Evolutionary conservation across 345 rosid species (phyloP).

Genomic region (Aurinia saxatilis): DNA sequence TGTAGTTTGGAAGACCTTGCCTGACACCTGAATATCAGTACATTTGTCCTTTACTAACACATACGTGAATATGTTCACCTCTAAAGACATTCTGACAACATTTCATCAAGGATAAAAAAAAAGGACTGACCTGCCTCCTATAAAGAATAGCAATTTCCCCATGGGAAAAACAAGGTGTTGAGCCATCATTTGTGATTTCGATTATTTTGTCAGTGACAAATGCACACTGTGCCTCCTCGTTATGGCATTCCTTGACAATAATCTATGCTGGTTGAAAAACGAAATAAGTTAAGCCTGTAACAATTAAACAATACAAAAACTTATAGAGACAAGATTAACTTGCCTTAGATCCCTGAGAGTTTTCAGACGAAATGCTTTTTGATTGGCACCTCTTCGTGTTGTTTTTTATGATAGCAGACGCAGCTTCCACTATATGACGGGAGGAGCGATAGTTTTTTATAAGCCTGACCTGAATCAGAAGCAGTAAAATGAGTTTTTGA

Average conservation of each 20-base stretch:
- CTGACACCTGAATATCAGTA: constrained; percentile 58
- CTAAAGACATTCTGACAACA: background rate
- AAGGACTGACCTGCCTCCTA: constrained; percentile 79
- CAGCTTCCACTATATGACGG: constrained; percentile 86
- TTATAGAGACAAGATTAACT: constrained; percentile 7
- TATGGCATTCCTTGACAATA: constrained; percentile 75
- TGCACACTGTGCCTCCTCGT: constrained; percentile 84
- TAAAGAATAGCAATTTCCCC: constrained; percentile 76
- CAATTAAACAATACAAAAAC: background rate
- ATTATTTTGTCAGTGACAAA: constrained; percentile 82
- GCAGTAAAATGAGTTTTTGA: background rate
- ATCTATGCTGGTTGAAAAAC: constrained; percentile 38
- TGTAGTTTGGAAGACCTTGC: constrained; percentile 69
- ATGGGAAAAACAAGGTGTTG: constrained; percentile 44
- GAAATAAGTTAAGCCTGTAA: background rate
- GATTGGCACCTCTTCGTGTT: constrained; percentile 58
- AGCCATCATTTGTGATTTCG: constrained; percentile 42
- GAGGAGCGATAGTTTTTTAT: constrained; percentile 81
- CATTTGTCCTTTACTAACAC: constrained; percentile 12
- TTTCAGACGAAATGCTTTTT: constrained; percentile 68
- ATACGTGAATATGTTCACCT: background rate
- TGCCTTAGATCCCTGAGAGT: constrained; percentile 87
- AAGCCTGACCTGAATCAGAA: constrained; percentile 58
- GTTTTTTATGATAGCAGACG: constrained; percentile 68
- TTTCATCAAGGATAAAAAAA: constrained; percentile 1